These are phyloP conservation scores for Stylosanthes scabra DNA, from an alignment of 331 rosid species.

Conservation along the genomic window DNA sequence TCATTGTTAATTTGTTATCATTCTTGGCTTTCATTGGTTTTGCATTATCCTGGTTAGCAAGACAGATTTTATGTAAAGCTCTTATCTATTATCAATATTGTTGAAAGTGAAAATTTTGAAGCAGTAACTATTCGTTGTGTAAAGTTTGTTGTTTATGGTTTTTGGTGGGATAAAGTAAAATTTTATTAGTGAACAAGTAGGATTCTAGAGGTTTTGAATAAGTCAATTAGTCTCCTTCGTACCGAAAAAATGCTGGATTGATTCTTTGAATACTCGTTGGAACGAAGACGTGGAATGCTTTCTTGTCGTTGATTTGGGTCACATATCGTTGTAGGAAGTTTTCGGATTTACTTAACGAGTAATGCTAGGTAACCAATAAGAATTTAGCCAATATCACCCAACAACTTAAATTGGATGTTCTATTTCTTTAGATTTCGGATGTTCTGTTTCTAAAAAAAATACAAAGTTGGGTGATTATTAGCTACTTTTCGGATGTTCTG, in stretches of 20 bases:
- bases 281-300: not conserved
- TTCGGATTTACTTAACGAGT: no score
- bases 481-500: no score
- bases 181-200: not conserved
- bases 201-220: slow-evolving; percentile 1
- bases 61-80: not conserved
- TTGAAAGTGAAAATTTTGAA: not conserved
- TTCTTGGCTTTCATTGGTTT: slow-evolving; percentile 4
- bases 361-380: no score
- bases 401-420: not conserved
- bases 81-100: not conserved
- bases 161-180: slow-evolving; percentile 3
- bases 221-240: no score
- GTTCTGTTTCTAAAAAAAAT: no score
- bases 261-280: not conserved
- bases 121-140: not conserved
- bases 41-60: slow-evolving; percentile 6
- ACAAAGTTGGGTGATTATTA: no score
- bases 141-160: slow-evolving; percentile 10
- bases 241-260: no score
- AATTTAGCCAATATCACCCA: no score
- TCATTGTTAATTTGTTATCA: not conserved
- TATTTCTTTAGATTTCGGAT: no score
- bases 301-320: not conserved
- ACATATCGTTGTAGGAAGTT: no score